phyloP scores from a whole-genome alignment of 2,329 filamentous ascomycete genomes.

The Hypoxylon sp. region DNA sequence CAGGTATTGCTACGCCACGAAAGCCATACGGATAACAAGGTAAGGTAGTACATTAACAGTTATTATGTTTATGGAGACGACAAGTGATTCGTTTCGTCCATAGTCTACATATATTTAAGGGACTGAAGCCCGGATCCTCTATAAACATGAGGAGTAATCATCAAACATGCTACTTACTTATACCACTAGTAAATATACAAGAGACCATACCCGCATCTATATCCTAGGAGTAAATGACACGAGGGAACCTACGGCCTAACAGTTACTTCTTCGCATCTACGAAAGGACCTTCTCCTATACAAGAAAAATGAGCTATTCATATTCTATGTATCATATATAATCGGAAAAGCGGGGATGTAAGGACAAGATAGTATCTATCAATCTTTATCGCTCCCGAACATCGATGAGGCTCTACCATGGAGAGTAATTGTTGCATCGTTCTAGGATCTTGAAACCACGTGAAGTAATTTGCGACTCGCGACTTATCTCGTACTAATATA shows the following conservation, averaged over 20 bases:
- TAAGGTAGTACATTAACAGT: background rate
- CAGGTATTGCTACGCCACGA: background rate
- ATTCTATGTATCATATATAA: background rate
- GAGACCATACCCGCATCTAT: background rate
- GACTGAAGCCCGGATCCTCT: background rate
- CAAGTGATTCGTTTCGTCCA: background rate
- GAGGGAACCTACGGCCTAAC: background rate
- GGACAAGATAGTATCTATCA: background rate
- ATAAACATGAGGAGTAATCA: background rate
- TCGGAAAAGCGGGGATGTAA: background rate
- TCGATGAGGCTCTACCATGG: conserved; percentile 1
- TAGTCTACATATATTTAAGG: background rate
- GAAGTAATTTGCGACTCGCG: background rate
- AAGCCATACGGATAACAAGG: background rate
- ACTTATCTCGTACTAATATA: background rate
- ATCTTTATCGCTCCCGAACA: background rate
- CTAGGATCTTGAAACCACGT: background rate
- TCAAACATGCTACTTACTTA: background rate
- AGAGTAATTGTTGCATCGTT: background rate
- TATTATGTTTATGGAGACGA: background rate
- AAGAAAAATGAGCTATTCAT: background rate
- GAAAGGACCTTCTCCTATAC: background rate
- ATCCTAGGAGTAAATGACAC: background rate
- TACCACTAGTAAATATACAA: background rate
- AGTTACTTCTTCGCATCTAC: background rate